Percentiles rank a stretch among this genome's conserved stretches.
Conservation (phyloP, 495 filamentous ascomycete genomes). For the Pseudoneurospora amorphoporcata region DNA sequence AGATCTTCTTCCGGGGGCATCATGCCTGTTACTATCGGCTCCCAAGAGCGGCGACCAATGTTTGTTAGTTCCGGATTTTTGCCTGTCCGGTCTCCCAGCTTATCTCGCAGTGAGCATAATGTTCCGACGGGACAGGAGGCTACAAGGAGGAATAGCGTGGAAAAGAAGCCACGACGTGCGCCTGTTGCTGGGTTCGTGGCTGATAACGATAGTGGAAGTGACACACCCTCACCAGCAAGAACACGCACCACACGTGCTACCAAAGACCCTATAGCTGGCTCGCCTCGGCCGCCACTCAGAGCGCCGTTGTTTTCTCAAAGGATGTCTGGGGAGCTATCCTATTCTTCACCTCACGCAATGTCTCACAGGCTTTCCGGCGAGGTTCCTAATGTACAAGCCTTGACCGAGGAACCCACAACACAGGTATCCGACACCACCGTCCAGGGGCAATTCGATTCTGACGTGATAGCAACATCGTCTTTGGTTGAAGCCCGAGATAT, state of each 20-base stretch:
- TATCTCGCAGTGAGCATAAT: conserved; percentile 3
- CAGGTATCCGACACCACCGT: conserved; percentile 22
- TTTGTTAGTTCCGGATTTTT: background rate
- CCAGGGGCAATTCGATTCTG: conserved; percentile 29
- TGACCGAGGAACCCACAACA: conserved; percentile 21
- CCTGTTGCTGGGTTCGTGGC: conserved; percentile 21
- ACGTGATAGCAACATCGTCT: conserved; percentile 9
- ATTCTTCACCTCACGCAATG: background rate
- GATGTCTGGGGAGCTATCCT: background rate
- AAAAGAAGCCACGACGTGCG: conserved; percentile 1
- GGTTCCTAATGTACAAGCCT: conserved; percentile 1
- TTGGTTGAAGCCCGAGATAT: conserved; percentile 13
- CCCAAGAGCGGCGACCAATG: conserved; percentile 1
- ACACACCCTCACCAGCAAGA: conserved; percentile 19
- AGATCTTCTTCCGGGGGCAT: conserved; percentile 4
- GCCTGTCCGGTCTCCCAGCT: background rate
- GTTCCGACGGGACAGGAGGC: conserved; percentile 8
- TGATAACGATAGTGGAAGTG: conserved; percentile 2
- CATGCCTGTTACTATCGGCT: conserved; percentile 7
- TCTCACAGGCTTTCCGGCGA: background rate
- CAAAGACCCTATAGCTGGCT: background rate
- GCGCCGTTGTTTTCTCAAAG: background rate
- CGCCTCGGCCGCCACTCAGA: conserved; percentile 5
- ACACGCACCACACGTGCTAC: conserved; percentile 20
- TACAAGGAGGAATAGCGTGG: conserved; percentile 8